phyloP scores from a whole-genome alignment of 2,329 filamentous ascomycete species.

The Ophiosphaerella korrae region DNA sequence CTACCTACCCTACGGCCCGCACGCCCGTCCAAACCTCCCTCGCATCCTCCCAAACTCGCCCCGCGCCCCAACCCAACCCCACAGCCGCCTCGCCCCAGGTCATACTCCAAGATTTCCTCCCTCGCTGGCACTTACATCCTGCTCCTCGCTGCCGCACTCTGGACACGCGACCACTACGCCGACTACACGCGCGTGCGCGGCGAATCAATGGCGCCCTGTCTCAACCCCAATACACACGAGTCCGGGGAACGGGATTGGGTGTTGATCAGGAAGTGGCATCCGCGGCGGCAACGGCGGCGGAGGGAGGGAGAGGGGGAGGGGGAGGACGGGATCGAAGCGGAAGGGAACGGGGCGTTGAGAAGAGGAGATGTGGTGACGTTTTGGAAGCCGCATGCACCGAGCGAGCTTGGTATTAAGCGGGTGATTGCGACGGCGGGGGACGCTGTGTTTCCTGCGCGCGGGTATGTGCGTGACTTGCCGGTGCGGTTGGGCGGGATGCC shows the following conservation, averaged over 20 bases:
- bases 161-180: slow-evolving; percentile 50
- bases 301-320: too few species aligned
- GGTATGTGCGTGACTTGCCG: slow-evolving; percentile 53
- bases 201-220: slow-evolving; percentile 53
- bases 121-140: slow-evolving; percentile 14
- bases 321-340: too few species aligned
- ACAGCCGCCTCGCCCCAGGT: slow-evolving; percentile 3
- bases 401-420: slow-evolving; percentile 76
- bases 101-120: slow-evolving; percentile 9
- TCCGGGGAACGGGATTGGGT: slow-evolving; percentile 48
- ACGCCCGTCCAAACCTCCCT: not conserved
- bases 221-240: slow-evolving; percentile 49
- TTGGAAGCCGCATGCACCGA: slow-evolving; percentile 66
- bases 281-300: too few species aligned
- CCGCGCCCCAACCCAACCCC: slow-evolving; percentile 4
- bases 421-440: slow-evolving; percentile 84
- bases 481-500: slow-evolving; percentile 23
- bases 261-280: slow-evolving; percentile 27
- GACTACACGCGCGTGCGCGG: slow-evolving; percentile 48
- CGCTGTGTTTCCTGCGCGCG: slow-evolving; percentile 58
- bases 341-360: slow-evolving; percentile 27
- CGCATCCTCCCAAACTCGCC: slow-evolving; percentile 5
- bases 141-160: slow-evolving; percentile 21
- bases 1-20: not conserved
- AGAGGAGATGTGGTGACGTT: slow-evolving; percentile 55